Percentiles rank a stretch among this genome's conserved stretches.
Evolutionary conservation across 2,329 filamentous ascomycete species (phyloP).

Genomic region (Pseudocercospora crystallina): DNA sequence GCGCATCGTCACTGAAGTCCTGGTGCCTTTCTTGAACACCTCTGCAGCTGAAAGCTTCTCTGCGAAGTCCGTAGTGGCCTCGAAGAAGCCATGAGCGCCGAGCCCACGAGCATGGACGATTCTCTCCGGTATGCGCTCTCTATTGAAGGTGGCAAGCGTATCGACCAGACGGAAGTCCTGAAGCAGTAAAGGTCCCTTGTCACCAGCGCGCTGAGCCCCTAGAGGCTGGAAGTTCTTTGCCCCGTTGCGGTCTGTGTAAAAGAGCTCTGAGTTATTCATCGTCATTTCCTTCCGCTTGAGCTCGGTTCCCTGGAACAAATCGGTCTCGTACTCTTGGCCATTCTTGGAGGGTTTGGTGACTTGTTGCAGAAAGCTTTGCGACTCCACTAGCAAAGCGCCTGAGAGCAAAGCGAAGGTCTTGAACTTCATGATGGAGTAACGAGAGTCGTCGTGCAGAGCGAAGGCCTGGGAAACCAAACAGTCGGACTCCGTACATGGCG

Average conservation of each 20-base stretch:
- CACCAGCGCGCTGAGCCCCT: slow-evolving; percentile 48
- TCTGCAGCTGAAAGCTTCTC: slow-evolving; percentile 46
- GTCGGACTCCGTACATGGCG: background rate
- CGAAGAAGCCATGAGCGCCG: slow-evolving; percentile 54
- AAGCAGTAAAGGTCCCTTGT: slow-evolving; percentile 60
- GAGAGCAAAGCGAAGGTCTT: slow-evolving; percentile 8
- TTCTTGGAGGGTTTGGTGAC: slow-evolving; percentile 12
- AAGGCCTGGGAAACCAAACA: background rate
- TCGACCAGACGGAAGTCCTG: slow-evolving; percentile 68
- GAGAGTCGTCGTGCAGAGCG: background rate
- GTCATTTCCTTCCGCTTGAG: slow-evolving; percentile 25
- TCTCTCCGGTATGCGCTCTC: slow-evolving; percentile 67
- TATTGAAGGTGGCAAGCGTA: slow-evolving; percentile 66
- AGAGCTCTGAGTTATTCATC: slow-evolving; percentile 32
- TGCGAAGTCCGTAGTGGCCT: slow-evolving; percentile 53
- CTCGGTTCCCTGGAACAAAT: slow-evolving; percentile 30
- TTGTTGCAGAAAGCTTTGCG: slow-evolving; percentile 15
- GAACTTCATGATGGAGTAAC: slow-evolving; percentile 15
- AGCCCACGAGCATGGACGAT: slow-evolving; percentile 65
- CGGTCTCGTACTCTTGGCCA: slow-evolving; percentile 22
- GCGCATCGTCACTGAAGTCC: slow-evolving; percentile 67
- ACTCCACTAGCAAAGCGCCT: slow-evolving; percentile 13
- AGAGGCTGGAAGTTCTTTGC: slow-evolving; percentile 32
- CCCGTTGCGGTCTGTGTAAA: slow-evolving; percentile 32
- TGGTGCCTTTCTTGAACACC: slow-evolving; percentile 65